phyloP scores from a whole-genome alignment of 1,284 basidiomycete species.

The Phlebopus sp. region DNA sequence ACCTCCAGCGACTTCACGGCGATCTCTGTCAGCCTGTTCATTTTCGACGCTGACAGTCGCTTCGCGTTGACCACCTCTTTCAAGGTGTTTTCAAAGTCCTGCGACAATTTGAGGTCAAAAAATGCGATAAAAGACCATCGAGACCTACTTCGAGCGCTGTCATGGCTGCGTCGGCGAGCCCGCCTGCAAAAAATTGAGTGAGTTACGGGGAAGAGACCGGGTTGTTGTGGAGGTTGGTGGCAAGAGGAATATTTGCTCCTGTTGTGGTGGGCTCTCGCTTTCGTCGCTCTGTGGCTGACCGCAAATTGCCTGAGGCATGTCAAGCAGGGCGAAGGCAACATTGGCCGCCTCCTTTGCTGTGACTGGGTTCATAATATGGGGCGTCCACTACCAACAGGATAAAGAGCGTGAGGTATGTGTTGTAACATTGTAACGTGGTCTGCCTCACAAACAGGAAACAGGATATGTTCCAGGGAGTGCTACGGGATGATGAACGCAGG shows the following conservation, averaged over 20 bases:
- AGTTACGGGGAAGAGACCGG: slow-evolving; percentile 6
- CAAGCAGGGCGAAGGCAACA: slow-evolving; percentile 75
- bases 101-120: slow-evolving; percentile 10
- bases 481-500: slow-evolving; percentile 83
- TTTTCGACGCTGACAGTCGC: slow-evolving; percentile 81
- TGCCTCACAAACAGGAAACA: slow-evolving; percentile 32
- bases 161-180: slow-evolving; percentile 23
- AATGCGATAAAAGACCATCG: neutral
- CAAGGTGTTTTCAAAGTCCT: slow-evolving; percentile 78
- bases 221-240: slow-evolving; percentile 1
- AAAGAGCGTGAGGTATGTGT: slow-evolving; percentile 75
- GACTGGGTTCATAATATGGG: slow-evolving; percentile 79
- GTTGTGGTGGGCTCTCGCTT: slow-evolving; percentile 19
- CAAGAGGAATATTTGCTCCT: slow-evolving; percentile 23
- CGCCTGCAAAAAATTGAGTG: slow-evolving; percentile 6
- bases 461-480: slow-evolving; percentile 90
- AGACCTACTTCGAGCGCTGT: slow-evolving; percentile 24
- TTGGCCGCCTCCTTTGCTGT: slow-evolving; percentile 67
- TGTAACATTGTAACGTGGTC: neutral
- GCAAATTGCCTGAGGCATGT: slow-evolving; percentile 44
- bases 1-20: slow-evolving; percentile 75
- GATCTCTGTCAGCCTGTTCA: slow-evolving; percentile 70
- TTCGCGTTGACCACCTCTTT: slow-evolving; percentile 79
- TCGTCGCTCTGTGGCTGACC: slow-evolving; percentile 17
- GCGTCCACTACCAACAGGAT: slow-evolving; percentile 87